Evolutionary conservation across 805 yeast genomes (phyloP), one percentile per base, ranked within the genome.

Genomic region (Komagataella ulmi): DNA sequence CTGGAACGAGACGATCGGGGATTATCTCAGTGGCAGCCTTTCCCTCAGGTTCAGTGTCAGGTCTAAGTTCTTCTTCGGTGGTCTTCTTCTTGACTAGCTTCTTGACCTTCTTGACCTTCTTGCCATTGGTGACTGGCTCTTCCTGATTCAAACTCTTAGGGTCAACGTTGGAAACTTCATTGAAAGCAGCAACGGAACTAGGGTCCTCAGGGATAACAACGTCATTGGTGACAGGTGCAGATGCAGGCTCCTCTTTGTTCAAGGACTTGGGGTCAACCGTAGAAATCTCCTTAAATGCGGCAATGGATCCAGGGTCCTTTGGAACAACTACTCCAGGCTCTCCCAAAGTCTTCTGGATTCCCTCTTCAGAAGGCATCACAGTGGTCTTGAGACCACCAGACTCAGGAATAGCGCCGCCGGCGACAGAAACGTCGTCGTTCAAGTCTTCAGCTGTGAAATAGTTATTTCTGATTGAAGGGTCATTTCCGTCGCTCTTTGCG

Each of bases 301-400:
- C 71, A 59, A 87, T 77, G n/a, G 79, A 74, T 47, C 74, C 75
- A 17, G 87, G 75, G 61, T 85, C 76, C 46, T 69, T 59, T 49
- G 91, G 91, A 57, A 85, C 63, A 44, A 71, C 76, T 54, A 85
- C 74, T 48, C 96, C 96, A 24, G 46, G 45, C 10, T 44, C 93
- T 18, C 23, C 23, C 18, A 44, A n/a, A 44, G 23, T 44, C 46
- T 44, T 44, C 49, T 73, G 73, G 49, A 65, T 51, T 23, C 70
- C 73, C 55, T 74, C 78, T 17, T 58, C 43, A 3, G 73, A 62
- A 47, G 81, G 80, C 65, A 75, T 52, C 19, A 76, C 80, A 10
- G 79, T 72, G 49, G 75, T 61, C 49, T 57, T 57, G 51, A 75
- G 58, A 14, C 79, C 77, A 54, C 74, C 78, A 51, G 78, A 67